These are phyloP conservation scores for Bauhinia variegata DNA, from an alignment of 306 rosid species.

Conservation along the genomic window DNA sequence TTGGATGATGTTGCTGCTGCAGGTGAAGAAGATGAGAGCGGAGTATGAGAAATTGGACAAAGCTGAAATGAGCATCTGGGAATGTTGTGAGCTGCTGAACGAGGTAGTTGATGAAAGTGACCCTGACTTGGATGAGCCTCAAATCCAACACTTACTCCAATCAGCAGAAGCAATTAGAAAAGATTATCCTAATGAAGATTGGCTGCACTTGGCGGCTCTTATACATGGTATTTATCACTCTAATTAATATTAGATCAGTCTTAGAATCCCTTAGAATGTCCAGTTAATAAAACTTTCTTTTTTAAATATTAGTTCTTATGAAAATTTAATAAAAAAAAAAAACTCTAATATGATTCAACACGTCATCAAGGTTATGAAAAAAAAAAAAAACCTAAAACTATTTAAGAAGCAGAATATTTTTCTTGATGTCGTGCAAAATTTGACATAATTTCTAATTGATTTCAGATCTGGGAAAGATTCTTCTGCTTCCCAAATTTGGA, in stretches of 20 bases:
- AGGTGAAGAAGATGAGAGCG: conserved; percentile 59
- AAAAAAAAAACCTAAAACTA: too few species aligned
- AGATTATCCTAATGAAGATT: conserved; percentile 60
- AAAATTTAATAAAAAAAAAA: too few species aligned
- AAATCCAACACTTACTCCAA: conserved; percentile 63
- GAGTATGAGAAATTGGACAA: conserved; percentile 53
- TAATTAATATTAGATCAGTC: too few species aligned
- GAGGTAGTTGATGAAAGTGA: conserved; percentile 66
- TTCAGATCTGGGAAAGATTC: conserved; percentile 47
- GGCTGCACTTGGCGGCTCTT: conserved; percentile 76
- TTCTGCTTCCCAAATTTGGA: conserved; percentile 63
- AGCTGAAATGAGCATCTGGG: conserved; percentile 73
- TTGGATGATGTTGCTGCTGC: background rate
- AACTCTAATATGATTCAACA: too few species aligned
- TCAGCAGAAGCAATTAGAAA: conserved; percentile 64
- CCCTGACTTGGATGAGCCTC: conserved; percentile 78
- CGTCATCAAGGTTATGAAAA: too few species aligned
- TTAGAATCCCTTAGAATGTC: too few species aligned
- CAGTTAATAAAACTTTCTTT: too few species aligned
- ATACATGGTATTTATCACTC: conserved; percentile 52
- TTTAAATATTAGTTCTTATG: too few species aligned
- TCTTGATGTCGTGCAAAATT: too few species aligned
- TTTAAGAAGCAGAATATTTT: too few species aligned
- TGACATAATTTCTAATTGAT: too few species aligned
- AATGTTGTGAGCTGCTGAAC: conserved; percentile 65